A percentile compares a stretch with the other conserved stretches of the same genome.
Conservation (phyloP, 1,139 yeast species). For the Pichia norvegensis region DNA sequence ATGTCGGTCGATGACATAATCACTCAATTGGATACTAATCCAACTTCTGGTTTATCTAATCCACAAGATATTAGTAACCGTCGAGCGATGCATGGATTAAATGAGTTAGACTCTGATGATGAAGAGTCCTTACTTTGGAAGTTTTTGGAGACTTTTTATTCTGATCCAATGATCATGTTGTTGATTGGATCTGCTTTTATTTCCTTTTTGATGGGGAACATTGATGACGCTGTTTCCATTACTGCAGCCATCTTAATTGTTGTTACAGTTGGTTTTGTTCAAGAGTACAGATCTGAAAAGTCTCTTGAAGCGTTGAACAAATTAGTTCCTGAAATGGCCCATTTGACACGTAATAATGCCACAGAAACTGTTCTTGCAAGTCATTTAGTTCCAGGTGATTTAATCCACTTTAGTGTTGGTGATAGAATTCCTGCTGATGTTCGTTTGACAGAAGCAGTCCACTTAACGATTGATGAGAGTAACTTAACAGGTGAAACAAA, state of each 20-base stretch:
- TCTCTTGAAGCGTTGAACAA: conserved; percentile 85
- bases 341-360: conserved; percentile 71
- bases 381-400: conserved; percentile 86
- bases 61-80: conserved; percentile 65
- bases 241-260: conserved; percentile 84
- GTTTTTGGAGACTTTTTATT: conserved; percentile 72
- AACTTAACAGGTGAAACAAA: conserved; percentile 90
- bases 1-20: conserved; percentile 56
- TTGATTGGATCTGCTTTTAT: conserved; percentile 82
- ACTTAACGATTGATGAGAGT: conserved; percentile 80
- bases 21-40: conserved; percentile 53
- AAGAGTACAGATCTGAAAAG: conserved; percentile 90
- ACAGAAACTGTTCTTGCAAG: conserved; percentile 77
- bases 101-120: conserved; percentile 66
- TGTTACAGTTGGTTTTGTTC: conserved; percentile 92
- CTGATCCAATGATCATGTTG: conserved; percentile 80
- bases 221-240: conserved; percentile 86
- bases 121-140: conserved; percentile 64
- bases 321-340: conserved; percentile 90
- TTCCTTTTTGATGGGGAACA: conserved; percentile 84
- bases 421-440: conserved; percentile 94
- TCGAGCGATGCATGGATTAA: conserved; percentile 66
- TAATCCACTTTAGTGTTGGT: conserved; percentile 82
- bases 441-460: conserved; percentile 68
- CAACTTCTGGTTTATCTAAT: conserved; percentile 50